phyloP scores from a whole-genome alignment of 2,329 filamentous ascomycete genomes.

The Phaeosphaeria sp. region DNA sequence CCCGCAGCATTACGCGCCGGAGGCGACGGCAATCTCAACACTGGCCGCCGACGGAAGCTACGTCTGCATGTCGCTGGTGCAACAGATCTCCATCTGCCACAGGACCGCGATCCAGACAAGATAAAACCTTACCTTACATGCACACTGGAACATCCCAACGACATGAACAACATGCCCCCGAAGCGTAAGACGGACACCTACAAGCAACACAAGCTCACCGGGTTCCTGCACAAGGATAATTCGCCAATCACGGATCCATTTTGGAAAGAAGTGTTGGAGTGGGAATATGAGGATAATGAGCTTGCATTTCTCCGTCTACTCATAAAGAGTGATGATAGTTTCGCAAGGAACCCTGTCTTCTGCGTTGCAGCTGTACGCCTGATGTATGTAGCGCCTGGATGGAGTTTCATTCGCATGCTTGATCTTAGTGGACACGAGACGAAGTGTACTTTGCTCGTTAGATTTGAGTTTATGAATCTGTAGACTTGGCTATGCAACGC shows the following conservation, averaged over 20 bases:
- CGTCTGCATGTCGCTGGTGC: slow-evolving; percentile 68
- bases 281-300: slow-evolving; percentile 73
- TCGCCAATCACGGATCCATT: slow-evolving; percentile 66
- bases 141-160: slow-evolving; percentile 65
- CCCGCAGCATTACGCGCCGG: slow-evolving; percentile 64
- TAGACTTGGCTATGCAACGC: slow-evolving; percentile 9
- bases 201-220: slow-evolving; percentile 64
- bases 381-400: slow-evolving; percentile 62
- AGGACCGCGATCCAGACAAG: slow-evolving; percentile 54
- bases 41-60: slow-evolving; percentile 57
- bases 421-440: slow-evolving; percentile 71
- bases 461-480: slow-evolving; percentile 59
- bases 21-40: slow-evolving; percentile 59
- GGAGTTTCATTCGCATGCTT: slow-evolving; percentile 70
- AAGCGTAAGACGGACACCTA: slow-evolving; percentile 70
- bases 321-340: slow-evolving; percentile 71
- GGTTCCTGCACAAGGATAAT: slow-evolving; percentile 64
- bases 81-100: slow-evolving; percentile 64
- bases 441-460: slow-evolving; percentile 66
- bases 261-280: slow-evolving; percentile 71
- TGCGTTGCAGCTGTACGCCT: slow-evolving; percentile 67
- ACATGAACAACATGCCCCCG: slow-evolving; percentile 55
- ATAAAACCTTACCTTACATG: slow-evolving; percentile 71
- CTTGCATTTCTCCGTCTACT: slow-evolving; percentile 69
- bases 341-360: slow-evolving; percentile 67